Base-by-base conservation (phyloP, 139 green algal species). In the Coelastrella sp. region DNA sequence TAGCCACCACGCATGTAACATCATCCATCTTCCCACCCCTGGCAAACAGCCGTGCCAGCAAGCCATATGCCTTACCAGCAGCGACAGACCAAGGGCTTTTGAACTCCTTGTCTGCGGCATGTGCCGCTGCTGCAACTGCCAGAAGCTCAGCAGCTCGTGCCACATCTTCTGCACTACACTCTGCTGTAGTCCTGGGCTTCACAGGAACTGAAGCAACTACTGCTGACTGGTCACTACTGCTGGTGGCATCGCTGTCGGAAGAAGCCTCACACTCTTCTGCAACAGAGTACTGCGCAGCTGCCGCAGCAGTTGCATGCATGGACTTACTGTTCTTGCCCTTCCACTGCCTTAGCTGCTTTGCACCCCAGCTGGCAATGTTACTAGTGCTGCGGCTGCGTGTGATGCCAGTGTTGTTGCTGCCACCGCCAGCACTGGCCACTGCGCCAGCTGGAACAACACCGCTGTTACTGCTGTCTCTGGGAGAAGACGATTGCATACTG, bases 11-110 rank as follows among this genome's bases (percentile, higher is more conserved):
- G 2, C 89, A 92, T 0, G 95, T 96, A 41, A 95, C 91, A 89
- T 98, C 95, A 85, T 98, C 95, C 83, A 93, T 88, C 88, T 98
- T 98, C 59, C 95, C 95, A 25, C 95, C 95, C 6, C 85, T 78
- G 0, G 90, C 87, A 51, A 90, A 89, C 32, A 94, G 68, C 8
- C 86, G 78, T 17, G 69, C 63, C 6, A 92, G 27, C 69, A 87
- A 63, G 32, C 82, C 82, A 27, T 67, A 79, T 3, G 69, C 38
- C 35, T 43, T 43, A 4, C 86, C 62, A 15, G 80, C 79, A 3
- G 82, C 75, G 4, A 83, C 81, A 34, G 81, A 48, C 82, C 60
- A 85, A 23, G 84, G 83, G 50, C 27, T 53, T 6, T 40, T 85
- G 64, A 76, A 90, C 43, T 83, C 67, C 48, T 87, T 69, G 11